Evolutionary conservation across 106 monocot genomes (phyloP), one percentile per base, ranked within the genome.

Genomic region (Dendrobium huoshanense): DNA sequence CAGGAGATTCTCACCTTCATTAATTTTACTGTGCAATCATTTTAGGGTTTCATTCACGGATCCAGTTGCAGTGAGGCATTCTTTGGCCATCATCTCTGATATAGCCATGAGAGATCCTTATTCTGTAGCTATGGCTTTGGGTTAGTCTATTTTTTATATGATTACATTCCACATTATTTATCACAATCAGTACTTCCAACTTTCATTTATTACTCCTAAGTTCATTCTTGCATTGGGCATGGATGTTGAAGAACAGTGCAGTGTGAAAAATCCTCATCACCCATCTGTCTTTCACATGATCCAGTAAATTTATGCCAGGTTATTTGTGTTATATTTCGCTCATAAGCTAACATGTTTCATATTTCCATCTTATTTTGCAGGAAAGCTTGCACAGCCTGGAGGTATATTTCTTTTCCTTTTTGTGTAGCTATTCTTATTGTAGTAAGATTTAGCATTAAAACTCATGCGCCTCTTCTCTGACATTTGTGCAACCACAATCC

Each of bases 111-210:
- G 81, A 87, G 98, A 98, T 91, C 98, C 98, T 13, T 95, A 95
- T 87, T 98, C 98, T 86, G 98, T 98, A 83, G 98, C 98, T 68
- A 95, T 98, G 98, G 92, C 98, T 75, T 81, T 98, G 80, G 98
- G 98, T 98, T 8, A 86, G 95, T 87, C 82, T 78, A 37, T 59
- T 40, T 16, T 77, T 77, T 70, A 58, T 64, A 41, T 41, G 37
- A 61, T 31, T 64, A 40, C 20, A 48, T 31, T 19, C 55, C 59
- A 64, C 20, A 43, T 80, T 49, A 7, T 47, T 64, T 81, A n/a
- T 80, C 59, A 16, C 33, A 42, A 55, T 58, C 41, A 42, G 1
- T 49, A 80, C 3, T 37, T 33, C n/a, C 29, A 16, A 55, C 11
- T 17, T 58, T 10, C 16, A 15, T 75, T 81, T 15, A 64, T 61